These are phyloP conservation scores for Phellopilus nigrolimitatus DNA, from an alignment of 1,284 basidiomycete genomes.

Conservation along the genomic window DNA sequence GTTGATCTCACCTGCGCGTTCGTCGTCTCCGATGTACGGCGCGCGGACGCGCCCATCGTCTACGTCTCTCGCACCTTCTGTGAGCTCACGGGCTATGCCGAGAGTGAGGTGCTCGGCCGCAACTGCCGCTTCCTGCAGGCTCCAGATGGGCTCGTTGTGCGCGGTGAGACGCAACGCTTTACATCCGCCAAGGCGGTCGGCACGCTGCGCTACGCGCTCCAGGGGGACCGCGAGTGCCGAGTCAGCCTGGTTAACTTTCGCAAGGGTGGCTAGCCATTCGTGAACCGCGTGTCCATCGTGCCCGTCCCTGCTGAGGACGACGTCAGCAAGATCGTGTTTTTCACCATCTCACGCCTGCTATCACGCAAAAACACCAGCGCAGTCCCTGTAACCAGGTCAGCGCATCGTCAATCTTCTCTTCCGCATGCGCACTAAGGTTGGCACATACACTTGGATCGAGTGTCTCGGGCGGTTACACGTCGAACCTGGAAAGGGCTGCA, in stretches of 20 bases:
- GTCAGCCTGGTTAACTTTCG: constrained; percentile 84
- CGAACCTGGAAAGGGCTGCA: constrained; percentile 86
- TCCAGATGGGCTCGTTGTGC: constrained; percentile 61
- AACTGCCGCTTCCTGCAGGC: constrained; percentile 88
- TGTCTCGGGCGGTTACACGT: constrained; percentile 78
- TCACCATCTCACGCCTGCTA: no score
- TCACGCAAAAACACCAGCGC: background rate
- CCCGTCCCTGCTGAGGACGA: no score
- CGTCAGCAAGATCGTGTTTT: constrained; percentile 65
- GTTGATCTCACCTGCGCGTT: no score
- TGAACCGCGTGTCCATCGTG: no score
- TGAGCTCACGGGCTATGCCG: constrained; percentile 77
- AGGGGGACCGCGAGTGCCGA: constrained; percentile 82
- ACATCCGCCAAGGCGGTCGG: constrained; percentile 69
- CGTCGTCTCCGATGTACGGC: no score
- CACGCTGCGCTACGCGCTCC: constrained; percentile 61
- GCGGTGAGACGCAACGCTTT: constrained; percentile 62
- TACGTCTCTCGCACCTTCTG: no score
- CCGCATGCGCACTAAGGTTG: constrained; percentile 59
- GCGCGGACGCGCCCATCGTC: no score
- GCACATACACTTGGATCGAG: constrained; percentile 81
- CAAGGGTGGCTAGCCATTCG: no score
- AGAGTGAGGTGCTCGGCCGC: constrained; percentile 76
- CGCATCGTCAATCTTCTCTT: no score
- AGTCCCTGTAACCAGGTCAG: no score